Percentiles rank a stretch among this genome's conserved stretches.
These are phyloP conservation scores for Talaromyces albobiverticillius DNA, from an alignment of 2,329 filamentous ascomycete species.

Conservation along the genomic window DNA sequence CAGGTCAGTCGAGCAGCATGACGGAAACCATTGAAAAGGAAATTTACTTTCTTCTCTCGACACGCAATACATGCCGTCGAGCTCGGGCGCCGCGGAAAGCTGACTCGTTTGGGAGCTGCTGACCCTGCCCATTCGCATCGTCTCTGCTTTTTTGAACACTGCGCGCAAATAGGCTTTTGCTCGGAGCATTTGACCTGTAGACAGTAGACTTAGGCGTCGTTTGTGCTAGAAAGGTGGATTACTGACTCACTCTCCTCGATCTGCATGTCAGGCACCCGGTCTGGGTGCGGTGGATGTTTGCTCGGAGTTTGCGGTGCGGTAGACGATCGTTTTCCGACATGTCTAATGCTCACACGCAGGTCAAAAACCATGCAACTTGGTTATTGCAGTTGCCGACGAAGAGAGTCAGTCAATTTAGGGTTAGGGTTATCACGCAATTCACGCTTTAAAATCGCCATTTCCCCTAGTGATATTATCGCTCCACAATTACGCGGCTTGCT, in stretches of 20 bases:
- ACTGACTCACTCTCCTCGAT: neutral
- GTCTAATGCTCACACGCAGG: too few species aligned
- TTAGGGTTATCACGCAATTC: too few species aligned
- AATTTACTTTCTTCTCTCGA: neutral
- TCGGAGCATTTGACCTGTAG: slow-evolving; percentile 3
- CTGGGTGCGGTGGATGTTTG: neutral
- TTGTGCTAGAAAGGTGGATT: neutral
- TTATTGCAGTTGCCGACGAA: too few species aligned
- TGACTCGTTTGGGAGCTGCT: neutral
- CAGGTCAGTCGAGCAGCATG: neutral
- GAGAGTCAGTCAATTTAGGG: too few species aligned
- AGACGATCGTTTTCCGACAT: too few species aligned
- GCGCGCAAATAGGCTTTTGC: neutral
- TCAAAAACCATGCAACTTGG: too few species aligned
- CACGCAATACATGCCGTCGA: neutral
- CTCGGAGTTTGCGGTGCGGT: too few species aligned
- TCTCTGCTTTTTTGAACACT: neutral
- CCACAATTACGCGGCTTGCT: too few species aligned
- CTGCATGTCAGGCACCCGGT: neutral
- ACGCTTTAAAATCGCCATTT: too few species aligned
- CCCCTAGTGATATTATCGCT: too few species aligned
- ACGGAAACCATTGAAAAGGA: neutral
- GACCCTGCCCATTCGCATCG: neutral
- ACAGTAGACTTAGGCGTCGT: neutral
- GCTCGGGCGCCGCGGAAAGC: neutral